A percentile compares a stretch with the other conserved stretches of the same genome.
These are phyloP conservation scores for Blastomyces percursus DNA, from an alignment of 2,329 filamentous ascomycete genomes.

Conservation along the genomic window DNA sequence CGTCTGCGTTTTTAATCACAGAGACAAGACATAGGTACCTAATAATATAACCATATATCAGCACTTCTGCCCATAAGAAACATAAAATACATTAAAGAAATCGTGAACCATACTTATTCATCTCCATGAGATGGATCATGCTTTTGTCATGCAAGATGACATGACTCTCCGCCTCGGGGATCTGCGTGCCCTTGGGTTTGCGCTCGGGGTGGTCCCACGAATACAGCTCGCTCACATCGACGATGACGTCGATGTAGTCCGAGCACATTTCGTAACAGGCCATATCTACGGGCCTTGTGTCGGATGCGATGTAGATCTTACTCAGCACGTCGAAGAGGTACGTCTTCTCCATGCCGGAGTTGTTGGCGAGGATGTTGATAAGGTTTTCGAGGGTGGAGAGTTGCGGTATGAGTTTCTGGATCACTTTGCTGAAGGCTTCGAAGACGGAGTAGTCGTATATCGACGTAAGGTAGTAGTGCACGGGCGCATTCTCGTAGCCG, in stretches of 20 bases:
- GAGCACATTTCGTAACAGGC: slow-evolving; percentile 96
- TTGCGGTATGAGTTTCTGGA: slow-evolving; percentile 92
- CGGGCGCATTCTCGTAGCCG: slow-evolving; percentile 83
- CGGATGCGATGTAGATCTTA: slow-evolving; percentile 97
- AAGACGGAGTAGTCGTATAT: slow-evolving; percentile 99
- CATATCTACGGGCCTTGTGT: slow-evolving; percentile 86
- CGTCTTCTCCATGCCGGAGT: slow-evolving; percentile 92
- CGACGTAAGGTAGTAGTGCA: slow-evolving; percentile 90
- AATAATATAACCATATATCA: slow-evolving; percentile 7
- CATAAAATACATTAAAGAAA: neutral
- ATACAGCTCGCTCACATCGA: slow-evolving; percentile 93
- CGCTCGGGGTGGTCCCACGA: slow-evolving; percentile 52
- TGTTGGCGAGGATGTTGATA: slow-evolving; percentile 85
- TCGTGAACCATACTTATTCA: slow-evolving; percentile 47
- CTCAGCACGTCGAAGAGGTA: slow-evolving; percentile 96
- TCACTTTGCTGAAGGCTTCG: slow-evolving; percentile 95
- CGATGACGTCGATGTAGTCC: slow-evolving; percentile 96
- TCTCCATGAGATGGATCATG: slow-evolving; percentile 55
- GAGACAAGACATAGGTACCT: slow-evolving; percentile 55
- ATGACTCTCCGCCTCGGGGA: slow-evolving; percentile 49
- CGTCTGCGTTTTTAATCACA: slow-evolving; percentile 54
- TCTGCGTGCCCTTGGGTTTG: slow-evolving; percentile 34
- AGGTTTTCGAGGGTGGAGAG: slow-evolving; percentile 86
- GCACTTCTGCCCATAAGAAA: neutral
- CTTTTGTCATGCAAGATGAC: slow-evolving; percentile 51